Percentiles rank a stretch among this genome's conserved stretches.
phyloP scores from a whole-genome alignment of 768 basidiomycete genomes.

The Boletus pseudopeckii region DNA sequence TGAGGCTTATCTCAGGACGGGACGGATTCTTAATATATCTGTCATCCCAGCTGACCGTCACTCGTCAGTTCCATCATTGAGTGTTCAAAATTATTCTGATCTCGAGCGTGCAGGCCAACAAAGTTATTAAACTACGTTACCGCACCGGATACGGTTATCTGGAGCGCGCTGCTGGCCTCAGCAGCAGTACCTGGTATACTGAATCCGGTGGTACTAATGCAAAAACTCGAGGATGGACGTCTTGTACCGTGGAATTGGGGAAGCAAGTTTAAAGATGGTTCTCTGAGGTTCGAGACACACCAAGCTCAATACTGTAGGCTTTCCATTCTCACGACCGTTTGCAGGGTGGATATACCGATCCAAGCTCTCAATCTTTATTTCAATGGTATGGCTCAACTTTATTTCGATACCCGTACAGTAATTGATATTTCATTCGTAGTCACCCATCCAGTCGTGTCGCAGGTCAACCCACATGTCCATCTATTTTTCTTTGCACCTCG shows the following conservation, averaged over 20 bases:
- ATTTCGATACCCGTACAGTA: neutral
- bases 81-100: constrained; percentile 5
- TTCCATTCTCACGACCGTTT: neutral
- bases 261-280: constrained; percentile 90
- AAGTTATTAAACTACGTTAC: constrained; percentile 95
- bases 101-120: constrained; percentile 61
- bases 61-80: constrained; percentile 48
- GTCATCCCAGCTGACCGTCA: constrained; percentile 89
- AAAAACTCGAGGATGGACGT: constrained; percentile 76
- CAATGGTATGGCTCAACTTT: constrained; percentile 50
- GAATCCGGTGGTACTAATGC: constrained; percentile 94
- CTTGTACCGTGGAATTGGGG: constrained; percentile 95
- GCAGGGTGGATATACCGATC: constrained; percentile 90
- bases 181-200: constrained; percentile 95
- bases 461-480: constrained; percentile 90
- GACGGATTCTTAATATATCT: constrained; percentile 89
- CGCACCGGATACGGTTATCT: constrained; percentile 87
- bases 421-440: constrained; percentile 41
- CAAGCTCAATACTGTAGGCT: neutral
- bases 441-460: constrained; percentile 90
- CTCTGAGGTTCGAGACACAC: constrained; percentile 54
- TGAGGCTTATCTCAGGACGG: constrained; percentile 91
- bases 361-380: constrained; percentile 87
- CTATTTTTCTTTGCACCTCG: constrained; percentile 92
- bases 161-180: constrained; percentile 79